Evolutionary conservation across 2,329 filamentous ascomycete species (phyloP), one percentile per base, ranked within the genome.

Genomic region (Immersiporthe knoxdaviesiana): DNA sequence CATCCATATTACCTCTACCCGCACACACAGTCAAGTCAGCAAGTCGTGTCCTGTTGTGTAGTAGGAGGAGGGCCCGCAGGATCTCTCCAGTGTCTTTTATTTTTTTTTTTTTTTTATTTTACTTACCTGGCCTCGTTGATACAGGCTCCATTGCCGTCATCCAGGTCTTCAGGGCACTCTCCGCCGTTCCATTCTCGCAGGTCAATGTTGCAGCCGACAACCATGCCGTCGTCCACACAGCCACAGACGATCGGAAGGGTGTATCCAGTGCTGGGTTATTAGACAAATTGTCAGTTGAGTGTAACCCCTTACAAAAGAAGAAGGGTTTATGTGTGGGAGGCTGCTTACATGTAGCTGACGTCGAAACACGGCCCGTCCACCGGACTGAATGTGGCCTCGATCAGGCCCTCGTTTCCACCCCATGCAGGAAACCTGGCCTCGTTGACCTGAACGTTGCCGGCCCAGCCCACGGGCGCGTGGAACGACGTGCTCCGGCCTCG

Each of bases 211-310:
- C 58, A 61, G 12, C 58, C 58, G 37, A 61, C 37, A 14, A 41
- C 58, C 32, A 35, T 35, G 3, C 58, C 58, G 5, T 41, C 58
- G 18, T 61, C 58, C 11, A 11, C 58, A 16, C 58, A 61, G 18
- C 58, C 58, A 39, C 58, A 61, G 21, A 61, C 58, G 11, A 61
- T 61, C 21, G 58, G 58, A 16, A 61, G 35, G n/a, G 58, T 61
- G 21, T 39, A 61, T 35, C 58, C 58, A 41, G 58, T 61, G 21
- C 58, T 61, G 30, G n/a, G 21, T 12, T 16, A 10, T 2, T n/a
- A n/a, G n/a, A n/a, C n/a, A n/a, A 4, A 27, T 39, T 61, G 32
- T 35, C 37, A 24, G 58, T n/a, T 35, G 21, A 21, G 3, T 32
- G 27, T 8, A 24, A 58, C n/a, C n/a, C n/a, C n/a, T 32, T 2